phyloP scores from a whole-genome alignment of 441 rosid genomes.

The Viola pubescens region DNA sequence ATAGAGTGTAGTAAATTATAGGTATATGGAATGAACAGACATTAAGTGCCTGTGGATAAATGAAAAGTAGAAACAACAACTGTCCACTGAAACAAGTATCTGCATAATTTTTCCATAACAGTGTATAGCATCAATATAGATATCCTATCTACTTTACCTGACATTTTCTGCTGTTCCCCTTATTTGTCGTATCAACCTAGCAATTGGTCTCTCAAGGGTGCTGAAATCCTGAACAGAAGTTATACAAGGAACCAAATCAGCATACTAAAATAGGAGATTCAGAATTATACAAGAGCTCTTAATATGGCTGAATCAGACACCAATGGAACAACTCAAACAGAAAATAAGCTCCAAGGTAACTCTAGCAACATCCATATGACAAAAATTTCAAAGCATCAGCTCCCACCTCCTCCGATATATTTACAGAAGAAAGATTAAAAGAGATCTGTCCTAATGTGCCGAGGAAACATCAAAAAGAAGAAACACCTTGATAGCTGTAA shows the following conservation, averaged over 20 bases:
- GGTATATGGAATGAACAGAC: no score
- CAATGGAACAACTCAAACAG: neutral
- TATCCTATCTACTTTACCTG: constrained; percentile 36
- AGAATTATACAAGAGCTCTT: constrained; percentile 3
- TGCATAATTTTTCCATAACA: neutral
- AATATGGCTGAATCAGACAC: neutral
- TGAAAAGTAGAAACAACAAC: no score
- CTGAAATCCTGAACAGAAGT: constrained; percentile 50
- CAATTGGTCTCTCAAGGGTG: constrained; percentile 49
- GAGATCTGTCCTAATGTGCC: neutral
- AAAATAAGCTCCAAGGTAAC: no score
- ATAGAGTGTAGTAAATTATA: no score
- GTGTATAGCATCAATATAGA: neutral
- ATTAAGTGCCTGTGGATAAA: no score
- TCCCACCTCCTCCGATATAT: neutral
- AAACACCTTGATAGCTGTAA: no score
- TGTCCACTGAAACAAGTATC: no score
- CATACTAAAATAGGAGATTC: constrained; percentile 1
- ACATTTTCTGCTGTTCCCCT: constrained; percentile 58
- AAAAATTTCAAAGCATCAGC: neutral
- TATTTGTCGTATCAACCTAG: constrained; percentile 58
- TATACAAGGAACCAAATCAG: constrained; percentile 11
- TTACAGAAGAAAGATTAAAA: neutral
- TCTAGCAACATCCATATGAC: neutral
- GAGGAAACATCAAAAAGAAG: no score